Base-by-base conservation (phyloP, 2,329 filamentous ascomycete genomes). In the Neonectria ditissima region DNA sequence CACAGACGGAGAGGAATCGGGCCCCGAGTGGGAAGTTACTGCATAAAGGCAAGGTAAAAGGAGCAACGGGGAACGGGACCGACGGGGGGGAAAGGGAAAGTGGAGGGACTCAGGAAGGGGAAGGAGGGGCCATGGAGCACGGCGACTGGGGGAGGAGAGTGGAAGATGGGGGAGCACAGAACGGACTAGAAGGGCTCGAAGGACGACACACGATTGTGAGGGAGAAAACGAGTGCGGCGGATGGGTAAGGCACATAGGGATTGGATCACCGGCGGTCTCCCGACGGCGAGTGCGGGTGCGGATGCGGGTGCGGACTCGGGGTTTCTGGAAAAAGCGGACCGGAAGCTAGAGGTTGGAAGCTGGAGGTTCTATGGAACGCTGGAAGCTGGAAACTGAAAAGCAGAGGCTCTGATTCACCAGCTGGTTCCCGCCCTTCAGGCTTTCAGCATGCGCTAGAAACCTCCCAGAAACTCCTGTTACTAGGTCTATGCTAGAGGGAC, bases 311-410 rank as follows among this genome's bases (percentile, higher is more conserved):
- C 50, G 30, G 30, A 11, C 13, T 9, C 50, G 66, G 67, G 67
- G 66, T 70, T 72, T 72, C 69, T 70, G 59, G 68, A 72, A 72
- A 68, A 71, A 71, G 62, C 66, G 68, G 68, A 68, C 59, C 66
- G 62, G 66, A 60, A 4, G 58, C 39, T 59, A 30, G 6, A 26
- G 24, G 4, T 26, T 4, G 24, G 6, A 26, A 26, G 24, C 24
- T 26, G 24, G 24, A 26, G 6, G 6, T 6, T 26, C 24, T 6
- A n/a, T n/a, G n/a, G n/a, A n/a, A n/a, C n/a, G n/a, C n/a, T n/a
- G n/a, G n/a, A n/a, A n/a, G n/a, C 59, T 65, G 62, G 66, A 60
- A 9, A 55, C 43, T 59, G 47, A 6, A 39, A 53, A 28, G 48
- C 22, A 13, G 28, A 9, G 10, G 2, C 7, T 6, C 34, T n/a